A percentile compares a stretch with the other conserved stretches of the same genome.
phyloP scores from a whole-genome alignment of 495 filamentous ascomycete genomes.

The Penicillium dipodomyicola region DNA sequence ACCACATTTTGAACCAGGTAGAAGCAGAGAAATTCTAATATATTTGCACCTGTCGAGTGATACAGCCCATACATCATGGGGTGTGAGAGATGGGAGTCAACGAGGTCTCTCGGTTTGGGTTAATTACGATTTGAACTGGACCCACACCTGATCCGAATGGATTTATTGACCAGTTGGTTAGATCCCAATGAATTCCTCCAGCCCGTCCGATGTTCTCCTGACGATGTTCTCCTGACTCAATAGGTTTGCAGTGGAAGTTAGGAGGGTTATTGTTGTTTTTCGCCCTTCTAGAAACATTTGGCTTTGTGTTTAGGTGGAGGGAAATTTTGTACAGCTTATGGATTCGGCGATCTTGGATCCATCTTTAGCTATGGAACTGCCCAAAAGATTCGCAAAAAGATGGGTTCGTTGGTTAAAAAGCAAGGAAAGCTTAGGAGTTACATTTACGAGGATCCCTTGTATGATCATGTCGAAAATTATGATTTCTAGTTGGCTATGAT shows the following conservation, averaged over 20 bases:
- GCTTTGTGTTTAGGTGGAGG: constrained; percentile 15
- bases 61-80: constrained; percentile 7
- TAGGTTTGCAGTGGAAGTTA: constrained; percentile 4
- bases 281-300: constrained; percentile 18
- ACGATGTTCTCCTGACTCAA: constrained; percentile 15
- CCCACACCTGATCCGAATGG: background rate
- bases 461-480: no score
- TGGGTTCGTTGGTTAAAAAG: background rate
- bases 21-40: constrained; percentile 1
- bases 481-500: no score
- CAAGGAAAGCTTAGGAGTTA: no score
- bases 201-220: constrained; percentile 13
- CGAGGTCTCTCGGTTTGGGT: no score
- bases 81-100: background rate
- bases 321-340: constrained; percentile 20
- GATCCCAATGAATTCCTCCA: no score
- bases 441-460: no score
- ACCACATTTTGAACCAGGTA: constrained; percentile 2
- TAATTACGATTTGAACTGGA: background rate
- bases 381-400: constrained; percentile 15
- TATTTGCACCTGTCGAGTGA: constrained; percentile 6
- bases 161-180: background rate
- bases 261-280: constrained; percentile 18
- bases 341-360: constrained; percentile 20
- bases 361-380: constrained; percentile 19